phyloP scores from a whole-genome alignment of 345 rosid genomes.

The Isatis tinctoria region DNA sequence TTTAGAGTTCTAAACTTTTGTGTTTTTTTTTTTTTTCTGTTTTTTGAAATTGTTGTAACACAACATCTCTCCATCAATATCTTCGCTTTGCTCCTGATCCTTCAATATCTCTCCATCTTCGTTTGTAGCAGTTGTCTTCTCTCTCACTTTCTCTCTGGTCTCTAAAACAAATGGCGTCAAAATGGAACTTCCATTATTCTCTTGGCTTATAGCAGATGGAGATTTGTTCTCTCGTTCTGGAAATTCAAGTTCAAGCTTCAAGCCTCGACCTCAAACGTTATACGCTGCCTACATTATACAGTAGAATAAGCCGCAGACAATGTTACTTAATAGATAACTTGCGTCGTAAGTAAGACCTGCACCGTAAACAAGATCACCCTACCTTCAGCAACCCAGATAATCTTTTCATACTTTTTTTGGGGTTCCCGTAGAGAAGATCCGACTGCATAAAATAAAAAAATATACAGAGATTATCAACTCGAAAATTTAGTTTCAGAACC shows the following conservation, averaged over 20 bases:
- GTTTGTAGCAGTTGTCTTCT: constrained; percentile 15
- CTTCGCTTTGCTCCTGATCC: constrained; percentile 17
- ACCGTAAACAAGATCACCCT: neutral
- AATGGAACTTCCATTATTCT: constrained; percentile 11
- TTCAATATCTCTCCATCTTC: constrained; percentile 27
- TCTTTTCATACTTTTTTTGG: constrained; percentile 60
- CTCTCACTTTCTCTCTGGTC: too few relatives aligned
- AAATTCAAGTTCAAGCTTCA: constrained; percentile 52
- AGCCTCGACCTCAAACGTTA: constrained; percentile 76
- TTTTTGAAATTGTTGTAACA: too few relatives aligned
- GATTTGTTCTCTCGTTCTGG: constrained; percentile 6
- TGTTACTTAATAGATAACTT: neutral
- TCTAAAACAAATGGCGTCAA: constrained; percentile 2
- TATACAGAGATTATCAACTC: neutral
- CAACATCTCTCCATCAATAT: too few relatives aligned
- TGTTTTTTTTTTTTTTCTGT: too few relatives aligned
- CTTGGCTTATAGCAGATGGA: constrained; percentile 22
- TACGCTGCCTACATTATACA: constrained; percentile 68
- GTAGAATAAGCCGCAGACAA: neutral
- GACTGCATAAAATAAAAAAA: constrained; percentile 42
- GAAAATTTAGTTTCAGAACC: constrained; percentile 2
- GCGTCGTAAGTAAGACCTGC: neutral
- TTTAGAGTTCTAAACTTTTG: too few relatives aligned
- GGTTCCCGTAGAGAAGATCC: constrained; percentile 66
- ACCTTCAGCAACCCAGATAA: constrained; percentile 68